phyloP scores from a whole-genome alignment of 371 early-diverging fungal species.

The Apophysomyces trapeziformis region DNA sequence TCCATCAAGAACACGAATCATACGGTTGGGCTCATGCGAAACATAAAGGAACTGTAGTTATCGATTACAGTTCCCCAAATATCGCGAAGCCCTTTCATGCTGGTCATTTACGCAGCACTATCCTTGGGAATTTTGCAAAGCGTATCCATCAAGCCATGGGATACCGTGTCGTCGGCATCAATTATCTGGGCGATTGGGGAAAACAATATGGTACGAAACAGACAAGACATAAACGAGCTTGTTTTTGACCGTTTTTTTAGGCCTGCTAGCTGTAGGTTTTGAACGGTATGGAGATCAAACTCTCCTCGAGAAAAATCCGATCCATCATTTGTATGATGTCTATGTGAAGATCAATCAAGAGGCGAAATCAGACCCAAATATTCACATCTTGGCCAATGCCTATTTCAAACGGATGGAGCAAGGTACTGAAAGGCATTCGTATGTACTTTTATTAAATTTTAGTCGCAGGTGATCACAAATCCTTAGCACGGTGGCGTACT shows the following conservation, averaged over 20 bases:
- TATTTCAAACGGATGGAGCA: conserved; percentile 97
- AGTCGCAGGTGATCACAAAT: conserved; percentile 61
- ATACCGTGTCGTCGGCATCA: conserved; percentile 87
- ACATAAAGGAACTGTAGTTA: conserved; percentile 61
- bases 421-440: conserved; percentile 34
- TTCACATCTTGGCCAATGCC: conserved; percentile 80
- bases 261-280: conserved; percentile 95
- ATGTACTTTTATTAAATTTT: neutral
- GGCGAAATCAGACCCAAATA: conserved; percentile 58
- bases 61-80: conserved; percentile 98
- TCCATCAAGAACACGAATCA: conserved; percentile 34
- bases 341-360: conserved; percentile 91
- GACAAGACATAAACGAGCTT: neutral
- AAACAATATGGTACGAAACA: conserved; percentile 90
- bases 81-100: conserved; percentile 99
- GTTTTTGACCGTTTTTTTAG: conserved; percentile 19
- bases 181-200: conserved; percentile 99
- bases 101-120: conserved; percentile 98
- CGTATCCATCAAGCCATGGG: conserved; percentile 89
- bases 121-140: conserved; percentile 96
- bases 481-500: conserved; percentile 79
- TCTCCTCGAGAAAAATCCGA: conserved; percentile 83
- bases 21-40: conserved; percentile 38
- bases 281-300: conserved; percentile 82
- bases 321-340: conserved; percentile 93